These are phyloP conservation scores for Aspergillus ibericus DNA, from an alignment of 2,329 filamentous ascomycete species.

Conservation along the genomic window DNA sequence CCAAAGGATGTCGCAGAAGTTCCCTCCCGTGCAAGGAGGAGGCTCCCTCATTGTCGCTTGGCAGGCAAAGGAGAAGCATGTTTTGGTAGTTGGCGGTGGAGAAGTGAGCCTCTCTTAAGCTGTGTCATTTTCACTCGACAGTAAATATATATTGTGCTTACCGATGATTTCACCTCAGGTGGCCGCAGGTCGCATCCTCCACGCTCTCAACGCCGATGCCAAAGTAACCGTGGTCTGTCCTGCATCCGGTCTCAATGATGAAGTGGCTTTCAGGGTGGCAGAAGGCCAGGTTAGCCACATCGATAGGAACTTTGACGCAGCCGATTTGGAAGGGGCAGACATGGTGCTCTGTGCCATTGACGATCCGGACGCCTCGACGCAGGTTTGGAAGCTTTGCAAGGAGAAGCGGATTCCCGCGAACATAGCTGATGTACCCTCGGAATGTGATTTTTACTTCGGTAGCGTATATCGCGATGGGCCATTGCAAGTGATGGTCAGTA, in stretches of 20 bases:
- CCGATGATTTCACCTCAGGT: constrained; percentile 61
- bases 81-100: constrained; percentile 92
- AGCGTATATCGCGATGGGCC: constrained; percentile 93
- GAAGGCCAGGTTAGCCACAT: constrained; percentile 74
- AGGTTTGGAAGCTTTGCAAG: constrained; percentile 93
- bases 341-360: constrained; percentile 96
- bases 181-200: constrained; percentile 88
- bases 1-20: constrained; percentile 55
- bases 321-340: constrained; percentile 76
- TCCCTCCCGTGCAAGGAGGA: constrained; percentile 80
- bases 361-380: constrained; percentile 83
- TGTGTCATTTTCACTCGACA: background rate
- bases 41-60: constrained; percentile 93
- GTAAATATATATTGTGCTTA: constrained; percentile 14
- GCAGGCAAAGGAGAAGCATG: constrained; percentile 85
- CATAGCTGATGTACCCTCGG: constrained; percentile 92
- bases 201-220: constrained; percentile 93
- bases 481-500: constrained; percentile 97
- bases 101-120: constrained; percentile 62
- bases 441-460: constrained; percentile 99
- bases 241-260: constrained; percentile 74
- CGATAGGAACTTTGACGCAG: constrained; percentile 79
- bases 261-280: constrained; percentile 79
- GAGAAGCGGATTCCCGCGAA: constrained; percentile 81
- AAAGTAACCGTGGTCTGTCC: constrained; percentile 84